phyloP scores from a whole-genome alignment of 1,284 basidiomycete genomes.

The Ceratobasidium sp. region DNA sequence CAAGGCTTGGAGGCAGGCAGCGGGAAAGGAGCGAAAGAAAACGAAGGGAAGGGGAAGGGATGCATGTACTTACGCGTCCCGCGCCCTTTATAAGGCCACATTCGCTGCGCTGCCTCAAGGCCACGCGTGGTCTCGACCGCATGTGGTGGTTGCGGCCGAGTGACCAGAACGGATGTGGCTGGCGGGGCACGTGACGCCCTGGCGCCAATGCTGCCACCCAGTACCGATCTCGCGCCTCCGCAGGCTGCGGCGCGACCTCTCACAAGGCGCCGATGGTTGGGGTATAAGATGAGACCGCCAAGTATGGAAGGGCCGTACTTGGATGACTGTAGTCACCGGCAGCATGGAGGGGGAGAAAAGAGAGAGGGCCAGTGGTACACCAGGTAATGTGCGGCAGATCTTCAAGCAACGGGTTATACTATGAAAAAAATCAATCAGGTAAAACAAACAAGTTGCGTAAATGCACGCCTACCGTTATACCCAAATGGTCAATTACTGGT shows the following conservation, averaged over 20 bases:
- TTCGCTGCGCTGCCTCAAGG: not conserved
- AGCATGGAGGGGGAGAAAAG: not conserved
- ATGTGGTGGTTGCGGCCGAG: not conserved
- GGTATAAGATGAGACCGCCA: conserved; percentile 8
- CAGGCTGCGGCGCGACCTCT: conserved; percentile 6
- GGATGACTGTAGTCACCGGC: not conserved
- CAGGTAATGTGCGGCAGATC: conserved; percentile 7
- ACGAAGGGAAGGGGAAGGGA: too few relatives aligned
- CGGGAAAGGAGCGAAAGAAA: too few relatives aligned
- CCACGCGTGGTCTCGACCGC: not conserved
- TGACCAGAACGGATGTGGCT: too few relatives aligned
- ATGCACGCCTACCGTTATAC: not conserved
- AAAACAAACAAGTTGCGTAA: too few relatives aligned
- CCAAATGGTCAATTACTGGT: not conserved
- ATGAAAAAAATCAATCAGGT: not conserved
- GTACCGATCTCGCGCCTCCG: not conserved
- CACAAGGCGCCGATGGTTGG: not conserved
- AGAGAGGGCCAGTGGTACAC: conserved; percentile 8
- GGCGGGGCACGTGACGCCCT: not conserved
- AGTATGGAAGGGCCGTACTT: not conserved
- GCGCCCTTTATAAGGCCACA: not conserved
- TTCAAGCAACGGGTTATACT: not conserved
- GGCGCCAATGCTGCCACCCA: not conserved
- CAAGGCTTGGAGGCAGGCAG: too few relatives aligned
- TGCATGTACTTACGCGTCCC: not conserved